Evolutionary conservation across 352 stramenopile species (phyloP), one percentile per base, ranked within the genome.

Genomic region (Phytopythium delawarense): DNA sequence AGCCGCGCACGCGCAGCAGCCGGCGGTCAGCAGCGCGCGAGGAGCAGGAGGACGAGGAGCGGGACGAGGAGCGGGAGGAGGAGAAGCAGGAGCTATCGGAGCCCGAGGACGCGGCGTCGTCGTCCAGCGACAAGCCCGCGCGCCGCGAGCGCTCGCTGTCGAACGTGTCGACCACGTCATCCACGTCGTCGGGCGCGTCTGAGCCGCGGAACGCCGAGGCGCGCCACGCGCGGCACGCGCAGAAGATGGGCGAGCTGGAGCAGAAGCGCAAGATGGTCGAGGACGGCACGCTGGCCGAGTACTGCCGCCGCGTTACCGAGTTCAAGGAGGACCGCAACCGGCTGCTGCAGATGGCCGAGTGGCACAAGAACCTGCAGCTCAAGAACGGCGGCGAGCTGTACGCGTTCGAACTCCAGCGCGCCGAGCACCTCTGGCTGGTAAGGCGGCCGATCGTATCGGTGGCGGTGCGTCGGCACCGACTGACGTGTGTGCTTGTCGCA

Each of bases 261-360:
- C 83, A 88, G 64, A 94, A 94, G 69, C 84, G 87, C 62, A 74
- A 85, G 48, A 94, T 94, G 82, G 81, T 94, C 42, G 82, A 92
- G 59, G 82, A 91, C 59, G 84, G 84, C 46, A 92, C 82, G 37
- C 79, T 94, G 2, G 80, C 81, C 21, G 84, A 93, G 72, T 93
- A 83, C 71, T 92, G 84, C 40, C 82, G 84, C 20, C 84, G 84
- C n/a, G 83, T 91, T 32, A 81, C 79, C 16, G 85, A 89, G 53
- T 94, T 91, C 61, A 94, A 94, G 62, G 81, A 92, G 46, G 83
- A 94, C 57, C 79, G 81, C 58, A 89, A 87, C 45, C 78, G 79
- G 6, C 58, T 91, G 60, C 69, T 94, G 46, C 78, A 92, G 63
- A 86, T 71, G 0, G 85, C 85, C 3, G 80, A 92, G 65, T 81